Evolutionary conservation across 768 basidiomycete genomes (phyloP).

Genomic region (Leccinum imitatum): DNA sequence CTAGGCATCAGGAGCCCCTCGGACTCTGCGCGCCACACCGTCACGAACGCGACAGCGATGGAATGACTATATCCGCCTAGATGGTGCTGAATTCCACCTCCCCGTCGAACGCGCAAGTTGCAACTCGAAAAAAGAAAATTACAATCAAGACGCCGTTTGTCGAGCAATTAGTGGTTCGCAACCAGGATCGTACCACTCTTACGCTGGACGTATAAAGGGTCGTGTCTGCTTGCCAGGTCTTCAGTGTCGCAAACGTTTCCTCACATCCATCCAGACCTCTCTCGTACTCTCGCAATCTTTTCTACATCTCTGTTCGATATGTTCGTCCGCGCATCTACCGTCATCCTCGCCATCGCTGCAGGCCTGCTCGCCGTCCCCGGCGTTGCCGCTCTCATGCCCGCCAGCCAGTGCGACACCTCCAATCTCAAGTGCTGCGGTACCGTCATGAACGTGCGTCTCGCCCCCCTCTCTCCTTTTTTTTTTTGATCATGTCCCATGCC

Average conservation of each 20-base stretch:
- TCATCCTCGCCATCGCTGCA: slow-evolving; percentile 17
- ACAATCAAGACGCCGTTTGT: slow-evolving; percentile 18
- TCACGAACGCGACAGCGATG: background rate
- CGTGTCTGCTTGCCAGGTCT: background rate
- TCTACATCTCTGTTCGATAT: slow-evolving; percentile 2
- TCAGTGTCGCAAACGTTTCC: slow-evolving; percentile 1
- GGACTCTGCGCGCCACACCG: background rate
- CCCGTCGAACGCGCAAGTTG: slow-evolving; percentile 2
- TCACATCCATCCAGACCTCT: background rate
- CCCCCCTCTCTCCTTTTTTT: too few relatives aligned
- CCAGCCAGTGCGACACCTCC: slow-evolving; percentile 14
- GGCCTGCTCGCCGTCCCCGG: slow-evolving; percentile 4
- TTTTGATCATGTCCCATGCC: background rate
- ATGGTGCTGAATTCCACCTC: background rate
- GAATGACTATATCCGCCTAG: slow-evolving; percentile 14
- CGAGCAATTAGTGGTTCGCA: background rate
- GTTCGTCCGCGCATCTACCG: slow-evolving; percentile 11
- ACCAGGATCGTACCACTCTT: slow-evolving; percentile 9
- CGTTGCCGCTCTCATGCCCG: background rate
- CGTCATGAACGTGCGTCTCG: background rate
- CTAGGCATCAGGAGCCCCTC: background rate
- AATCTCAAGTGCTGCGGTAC: slow-evolving; percentile 12
- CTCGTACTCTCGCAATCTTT: background rate
- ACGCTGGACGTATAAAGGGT: slow-evolving; percentile 16
- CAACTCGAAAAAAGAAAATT: slow-evolving; percentile 11